These are phyloP conservation scores for Gnomoniopsis sp. DNA, from an alignment of 2,329 filamentous ascomycete species.

Conservation along the genomic window DNA sequence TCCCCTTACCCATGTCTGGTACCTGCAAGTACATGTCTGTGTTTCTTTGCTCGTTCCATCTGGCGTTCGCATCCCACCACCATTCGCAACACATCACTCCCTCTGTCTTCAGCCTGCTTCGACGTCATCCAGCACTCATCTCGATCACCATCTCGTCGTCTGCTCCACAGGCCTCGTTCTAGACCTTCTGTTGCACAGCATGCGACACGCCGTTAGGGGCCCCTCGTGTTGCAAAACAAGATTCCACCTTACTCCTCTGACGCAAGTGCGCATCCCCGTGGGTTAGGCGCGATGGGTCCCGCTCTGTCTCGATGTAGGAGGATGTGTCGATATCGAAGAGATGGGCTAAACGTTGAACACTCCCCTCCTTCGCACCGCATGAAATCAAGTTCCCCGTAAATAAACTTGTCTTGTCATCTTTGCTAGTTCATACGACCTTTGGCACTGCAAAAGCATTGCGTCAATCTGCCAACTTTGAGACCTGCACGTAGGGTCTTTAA, in stretches of 20 bases:
- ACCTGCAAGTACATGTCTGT: constrained; percentile 12
- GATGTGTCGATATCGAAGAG: constrained; percentile 5
- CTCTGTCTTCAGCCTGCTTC: constrained; percentile 11
- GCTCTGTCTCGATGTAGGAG: not conserved
- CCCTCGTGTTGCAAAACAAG: constrained; percentile 13
- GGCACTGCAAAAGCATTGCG: constrained; percentile 11
- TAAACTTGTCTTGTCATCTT: not conserved
- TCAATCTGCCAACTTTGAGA: constrained; percentile 19
- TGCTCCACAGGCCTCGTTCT: constrained; percentile 5
- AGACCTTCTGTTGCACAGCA: not conserved
- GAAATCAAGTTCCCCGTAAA: constrained; percentile 9
- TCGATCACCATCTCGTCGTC: not conserved
- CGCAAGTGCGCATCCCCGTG: constrained; percentile 8
- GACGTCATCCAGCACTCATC: constrained; percentile 16
- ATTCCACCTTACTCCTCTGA: constrained; percentile 15
- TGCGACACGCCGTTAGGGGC: not conserved
- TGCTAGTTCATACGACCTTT: not conserved
- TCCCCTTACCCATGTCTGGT: constrained; percentile 6
- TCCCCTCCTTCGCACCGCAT: not conserved
- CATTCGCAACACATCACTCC: not conserved
- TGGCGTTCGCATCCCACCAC: not conserved
- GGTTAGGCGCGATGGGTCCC: not conserved
- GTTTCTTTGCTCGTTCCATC: not conserved
- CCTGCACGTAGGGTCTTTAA: constrained; percentile 16
- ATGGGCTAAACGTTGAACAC: not conserved